Evolutionary conservation across 225 moss, liverwort and hornwort genomes (phyloP), one percentile per base, ranked within the genome.

Genomic region (Thuidium tamariscinum): DNA sequence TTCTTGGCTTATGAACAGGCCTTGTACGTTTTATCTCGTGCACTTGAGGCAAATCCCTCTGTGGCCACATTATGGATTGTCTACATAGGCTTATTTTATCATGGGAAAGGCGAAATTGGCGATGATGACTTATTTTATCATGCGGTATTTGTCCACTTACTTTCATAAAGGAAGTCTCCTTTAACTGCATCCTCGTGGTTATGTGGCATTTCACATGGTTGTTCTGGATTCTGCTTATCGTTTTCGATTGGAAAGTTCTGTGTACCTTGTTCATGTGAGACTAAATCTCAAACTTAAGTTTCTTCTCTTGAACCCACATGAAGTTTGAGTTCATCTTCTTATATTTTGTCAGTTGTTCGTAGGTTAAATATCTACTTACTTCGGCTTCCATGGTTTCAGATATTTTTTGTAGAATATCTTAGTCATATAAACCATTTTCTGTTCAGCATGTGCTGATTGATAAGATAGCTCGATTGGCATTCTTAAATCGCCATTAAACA

Each of bases 81-180:
- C 57, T 95, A 96, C 59, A 89, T 89, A 41, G 93, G 92, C 88
- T 86, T 96, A 73, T 96, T 90, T 83, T 93, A 95, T 91, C 93
- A 90, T 42, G 88, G 91, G 41, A 91, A 92, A 82, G 80, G 88
- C 71, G 89, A 92, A 87, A 85, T 90, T 85, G 93, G 92, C 87
- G 89, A 85, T 51, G 95, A 95, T 89, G 96, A 95, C 90, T 93
- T 95, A 90, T 95, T 96, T 82, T 90, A 89, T 44, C 90, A 92
- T 89, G 96, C 96, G 95, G 96, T 96, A 96, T 81, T 78, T 88
- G 74, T 88, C 88, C 64, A 90, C 81, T 77, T 88, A 82, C 87
- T 88, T 70, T 59, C 56, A 84, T 81, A 44, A 81, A 75, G 85
- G 81, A 80, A 88, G 85, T 85, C 80, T 85, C 84, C 70, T 74